phyloP scores from a whole-genome alignment of 352 stramenopile species.

The Phytophthora tubulina region DNA sequence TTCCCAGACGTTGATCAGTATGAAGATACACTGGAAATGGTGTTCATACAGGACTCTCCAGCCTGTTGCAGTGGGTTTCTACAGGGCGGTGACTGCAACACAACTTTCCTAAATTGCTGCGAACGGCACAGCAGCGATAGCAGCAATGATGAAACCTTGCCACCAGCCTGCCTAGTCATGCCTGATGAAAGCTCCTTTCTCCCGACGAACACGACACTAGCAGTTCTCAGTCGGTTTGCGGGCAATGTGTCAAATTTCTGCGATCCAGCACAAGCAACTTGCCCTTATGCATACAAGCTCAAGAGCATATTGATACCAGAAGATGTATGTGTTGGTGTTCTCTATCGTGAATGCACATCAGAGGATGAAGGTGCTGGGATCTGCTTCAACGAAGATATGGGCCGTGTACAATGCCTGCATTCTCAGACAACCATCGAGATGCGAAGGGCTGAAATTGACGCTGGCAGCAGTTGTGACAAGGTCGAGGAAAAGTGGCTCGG shows the following conservation, averaged over 20 bases:
- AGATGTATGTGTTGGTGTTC: slow-evolving; percentile 32
- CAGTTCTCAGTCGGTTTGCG: slow-evolving; percentile 20
- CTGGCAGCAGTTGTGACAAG: slow-evolving; percentile 27
- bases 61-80: slow-evolving; percentile 46
- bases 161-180: slow-evolving; percentile 24
- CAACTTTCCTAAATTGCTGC: slow-evolving; percentile 42
- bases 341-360: slow-evolving; percentile 35
- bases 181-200: slow-evolving; percentile 16
- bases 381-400: slow-evolving; percentile 44
- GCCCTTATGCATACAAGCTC: background rate
- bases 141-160: background rate
- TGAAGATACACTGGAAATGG: slow-evolving; percentile 26
- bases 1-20: slow-evolving; percentile 35
- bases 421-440: slow-evolving; percentile 35
- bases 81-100: slow-evolving; percentile 35
- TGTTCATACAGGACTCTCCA: slow-evolving; percentile 38
- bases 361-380: slow-evolving; percentile 30
- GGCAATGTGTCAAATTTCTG: slow-evolving; percentile 36
- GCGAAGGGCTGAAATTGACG: slow-evolving; percentile 34
- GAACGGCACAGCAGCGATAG: background rate
- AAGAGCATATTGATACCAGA: background rate
- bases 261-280: slow-evolving; percentile 28
- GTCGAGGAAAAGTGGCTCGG: slow-evolving; percentile 42
- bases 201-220: slow-evolving; percentile 18
- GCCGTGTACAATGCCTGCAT: slow-evolving; percentile 28